Base-by-base conservation (phyloP, 345 rosid genomes). In the Chamaenerion angustifolium region DNA sequence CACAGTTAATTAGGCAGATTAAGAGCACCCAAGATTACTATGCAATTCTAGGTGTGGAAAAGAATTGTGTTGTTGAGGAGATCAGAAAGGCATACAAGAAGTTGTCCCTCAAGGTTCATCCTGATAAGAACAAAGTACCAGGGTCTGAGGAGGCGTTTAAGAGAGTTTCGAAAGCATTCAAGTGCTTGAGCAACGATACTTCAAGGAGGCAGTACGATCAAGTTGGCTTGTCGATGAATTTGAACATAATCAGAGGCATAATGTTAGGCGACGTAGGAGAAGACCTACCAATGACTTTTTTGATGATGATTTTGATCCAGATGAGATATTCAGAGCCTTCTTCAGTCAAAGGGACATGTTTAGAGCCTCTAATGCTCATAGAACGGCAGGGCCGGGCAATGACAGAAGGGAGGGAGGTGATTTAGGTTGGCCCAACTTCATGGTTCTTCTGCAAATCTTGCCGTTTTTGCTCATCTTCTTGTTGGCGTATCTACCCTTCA, bases 111-210 rank as follows among this genome's bases (percentile, higher is more conserved):
- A 89, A 77, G 71, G 95, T 89, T 70, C 97, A 89, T 40, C 97
- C 97, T 0, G 97, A 88, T 69, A 88, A 88, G 76, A 88, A 85
- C 62, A 80, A 80, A 75, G 93, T 93, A 2, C 97, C 94, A 0
- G 97, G 95, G 11, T 78, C 95, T 3, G 97, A 85, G 65, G 95
- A 85, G 53, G 95, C 95, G 0, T 89, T 89, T 67, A 89, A 80
- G 80, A 77, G 68, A 63, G 77, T 89, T 11, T 68, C 75, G 12
- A 83, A 65, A 55, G 97, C 95, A 0, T 89, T 89, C 45, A 79
- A 70, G 60, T 85, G 97, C 64, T 68, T 85, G 73, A 89, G 88
- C 42, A 82, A 85, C 59, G 70, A 56, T 31, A 68, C 60, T 58
- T 80, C 77, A 7, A 82, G 97, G 68, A 78, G 70, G 71, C 77